phyloP scores from a whole-genome alignment of 2,329 filamentous ascomycete species.

The Aspergillus sp. region DNA sequence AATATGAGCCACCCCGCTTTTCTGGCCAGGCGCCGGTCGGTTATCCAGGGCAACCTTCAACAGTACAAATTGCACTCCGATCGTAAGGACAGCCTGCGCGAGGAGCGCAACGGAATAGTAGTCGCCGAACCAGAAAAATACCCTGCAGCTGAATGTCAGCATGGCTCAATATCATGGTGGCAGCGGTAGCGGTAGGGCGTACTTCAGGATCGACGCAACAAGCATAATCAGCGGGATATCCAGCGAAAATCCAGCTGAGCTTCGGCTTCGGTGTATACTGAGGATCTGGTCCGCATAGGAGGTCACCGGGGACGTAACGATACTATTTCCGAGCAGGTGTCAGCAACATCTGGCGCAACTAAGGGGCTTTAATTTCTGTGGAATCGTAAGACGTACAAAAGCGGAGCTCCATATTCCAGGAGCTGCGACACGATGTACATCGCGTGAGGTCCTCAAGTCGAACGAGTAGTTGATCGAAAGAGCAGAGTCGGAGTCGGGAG shows the following conservation, averaged over 20 bases:
- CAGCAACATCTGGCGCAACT: neutral
- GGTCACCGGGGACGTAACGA: slow-evolving; percentile 63
- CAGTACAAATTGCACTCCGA: slow-evolving; percentile 57
- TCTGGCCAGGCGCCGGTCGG: slow-evolving; percentile 45
- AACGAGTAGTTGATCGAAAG: neutral
- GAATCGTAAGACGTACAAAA: slow-evolving; percentile 44
- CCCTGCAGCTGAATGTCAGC: slow-evolving; percentile 36
- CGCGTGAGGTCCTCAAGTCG: neutral
- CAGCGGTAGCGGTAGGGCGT: slow-evolving; percentile 14
- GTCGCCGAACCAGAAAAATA: slow-evolving; percentile 66
- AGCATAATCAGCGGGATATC: slow-evolving; percentile 69
- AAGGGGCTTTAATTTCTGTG: neutral
- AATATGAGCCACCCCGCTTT: slow-evolving; percentile 41
- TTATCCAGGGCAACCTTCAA: slow-evolving; percentile 62
- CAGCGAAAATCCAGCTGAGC: slow-evolving; percentile 63
- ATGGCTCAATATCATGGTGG: neutral
- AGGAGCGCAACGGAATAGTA: slow-evolving; percentile 60
- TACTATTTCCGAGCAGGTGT: slow-evolving; percentile 36
- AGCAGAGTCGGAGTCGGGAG: neutral
- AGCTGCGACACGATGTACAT: slow-evolving; percentile 42
- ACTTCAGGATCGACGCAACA: slow-evolving; percentile 64
- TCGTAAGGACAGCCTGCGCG: slow-evolving; percentile 61
- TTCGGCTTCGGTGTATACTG: slow-evolving; percentile 60
- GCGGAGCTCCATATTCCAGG: slow-evolving; percentile 48
- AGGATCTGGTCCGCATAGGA: slow-evolving; percentile 68